Evolutionary conservation across 306 rosid species (phyloP).

Genomic region (Mimosa pudica): DNA sequence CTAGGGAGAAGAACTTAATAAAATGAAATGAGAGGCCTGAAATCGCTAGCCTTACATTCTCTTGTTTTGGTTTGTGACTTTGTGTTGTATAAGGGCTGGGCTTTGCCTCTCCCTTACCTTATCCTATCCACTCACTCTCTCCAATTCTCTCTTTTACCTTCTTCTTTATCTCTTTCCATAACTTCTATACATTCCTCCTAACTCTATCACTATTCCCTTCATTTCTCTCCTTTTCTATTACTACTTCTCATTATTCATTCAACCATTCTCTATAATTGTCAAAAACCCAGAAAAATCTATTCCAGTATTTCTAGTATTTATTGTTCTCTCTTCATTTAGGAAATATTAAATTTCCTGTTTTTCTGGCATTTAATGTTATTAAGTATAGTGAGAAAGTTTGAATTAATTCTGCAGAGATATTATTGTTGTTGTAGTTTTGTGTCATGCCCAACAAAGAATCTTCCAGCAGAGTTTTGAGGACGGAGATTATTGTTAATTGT

Average conservation of each 20-base stretch:
- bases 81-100: conserved; percentile 30
- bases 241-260: not conserved
- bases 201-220: conserved; percentile 1
- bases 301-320: conserved; percentile 1
- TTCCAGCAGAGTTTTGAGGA: conserved; percentile 21
- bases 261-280: not conserved
- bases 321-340: not conserved
- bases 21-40: conserved; percentile 67
- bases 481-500: conserved; percentile 23
- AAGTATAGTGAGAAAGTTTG: not conserved
- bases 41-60: conserved; percentile 56
- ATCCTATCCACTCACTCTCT: conserved; percentile 59
- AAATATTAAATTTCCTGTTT: not conserved
- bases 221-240: not conserved
- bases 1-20: not conserved
- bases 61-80: conserved; percentile 26
- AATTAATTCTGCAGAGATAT: conserved; percentile 18
- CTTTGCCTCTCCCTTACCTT: conserved; percentile 69
- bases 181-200: not conserved
- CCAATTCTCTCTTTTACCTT: conserved; percentile 5
- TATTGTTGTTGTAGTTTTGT: not conserved
- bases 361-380: not conserved
- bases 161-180: conserved; percentile 26
- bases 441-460: not conserved
- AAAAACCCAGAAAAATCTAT: not conserved